A percentile compares a stretch with the other conserved stretches of the same genome.
Evolutionary conservation across 2,329 filamentous ascomycete genomes (phyloP).

Genomic region (Pseudogymnoascus sp.): DNA sequence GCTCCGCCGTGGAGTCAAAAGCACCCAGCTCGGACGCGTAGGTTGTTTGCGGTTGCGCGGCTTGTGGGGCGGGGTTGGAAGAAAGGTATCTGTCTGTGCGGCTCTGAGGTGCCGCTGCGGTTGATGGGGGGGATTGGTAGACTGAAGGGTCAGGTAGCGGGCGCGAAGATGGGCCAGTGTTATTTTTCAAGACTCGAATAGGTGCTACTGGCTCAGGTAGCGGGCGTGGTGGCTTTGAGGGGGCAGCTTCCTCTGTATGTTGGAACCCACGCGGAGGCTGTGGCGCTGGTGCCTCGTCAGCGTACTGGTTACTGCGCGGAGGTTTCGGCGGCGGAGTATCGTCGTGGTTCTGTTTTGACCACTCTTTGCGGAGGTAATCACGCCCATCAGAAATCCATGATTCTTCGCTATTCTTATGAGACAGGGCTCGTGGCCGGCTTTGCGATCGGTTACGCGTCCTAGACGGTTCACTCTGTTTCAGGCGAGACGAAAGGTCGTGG

Average conservation of each 20-base stretch:
- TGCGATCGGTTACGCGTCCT: slow-evolving; percentile 22
- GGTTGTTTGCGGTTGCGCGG: slow-evolving; percentile 28
- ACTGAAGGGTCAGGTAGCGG: slow-evolving; percentile 31
- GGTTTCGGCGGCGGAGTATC: slow-evolving; percentile 11
- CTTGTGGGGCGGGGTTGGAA: slow-evolving; percentile 39
- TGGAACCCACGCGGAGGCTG: not conserved
- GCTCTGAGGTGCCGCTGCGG: slow-evolving; percentile 23
- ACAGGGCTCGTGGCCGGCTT: slow-evolving; percentile 22
- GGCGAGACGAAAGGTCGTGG: slow-evolving; percentile 23
- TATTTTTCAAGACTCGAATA: slow-evolving; percentile 25
- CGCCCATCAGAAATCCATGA: slow-evolving; percentile 45
- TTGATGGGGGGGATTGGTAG: slow-evolving; percentile 14
- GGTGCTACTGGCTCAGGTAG: slow-evolving; percentile 25
- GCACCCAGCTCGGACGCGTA: slow-evolving; percentile 36
- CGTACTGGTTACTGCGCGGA: slow-evolving; percentile 16
- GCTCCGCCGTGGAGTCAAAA: slow-evolving; percentile 37
- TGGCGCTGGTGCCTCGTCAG: slow-evolving; percentile 14
- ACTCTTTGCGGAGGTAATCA: slow-evolving; percentile 43
- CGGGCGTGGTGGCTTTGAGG: slow-evolving; percentile 25
- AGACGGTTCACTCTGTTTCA: slow-evolving; percentile 22
- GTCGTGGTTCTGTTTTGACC: slow-evolving; percentile 21
- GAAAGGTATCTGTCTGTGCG: slow-evolving; percentile 44
- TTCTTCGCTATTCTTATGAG: slow-evolving; percentile 32
- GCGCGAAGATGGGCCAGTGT: slow-evolving; percentile 29
- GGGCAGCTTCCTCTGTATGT: slow-evolving; percentile 12